A percentile compares a stretch with the other conserved stretches of the same genome.
phyloP scores from a whole-genome alignment of 805 yeast species.

The Ogataea wickerhamii region DNA sequence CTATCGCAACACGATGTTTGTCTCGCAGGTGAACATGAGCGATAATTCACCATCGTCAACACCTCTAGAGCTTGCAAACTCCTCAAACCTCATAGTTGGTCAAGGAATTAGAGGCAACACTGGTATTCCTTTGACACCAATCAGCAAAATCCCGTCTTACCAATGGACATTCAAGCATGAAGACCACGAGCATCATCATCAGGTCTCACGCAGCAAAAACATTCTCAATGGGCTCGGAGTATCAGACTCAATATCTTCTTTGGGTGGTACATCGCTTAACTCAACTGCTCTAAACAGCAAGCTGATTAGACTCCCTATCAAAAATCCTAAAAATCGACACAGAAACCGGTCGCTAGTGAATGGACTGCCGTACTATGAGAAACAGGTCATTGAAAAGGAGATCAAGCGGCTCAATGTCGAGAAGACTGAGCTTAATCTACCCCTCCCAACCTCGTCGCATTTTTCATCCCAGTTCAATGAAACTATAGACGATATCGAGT shows the following conservation, averaged over 20 bases:
- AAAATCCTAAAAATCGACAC: constrained; percentile 13
- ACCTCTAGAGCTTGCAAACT: constrained; percentile 14
- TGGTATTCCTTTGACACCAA: constrained; percentile 31
- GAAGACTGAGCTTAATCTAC: constrained; percentile 28
- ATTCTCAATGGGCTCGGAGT: constrained; percentile 25
- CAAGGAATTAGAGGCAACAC: constrained; percentile 33
- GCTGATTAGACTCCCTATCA: constrained; percentile 28
- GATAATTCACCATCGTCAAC: constrained; percentile 19
- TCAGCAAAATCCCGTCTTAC: constrained; percentile 33
- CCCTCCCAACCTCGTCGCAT: constrained; percentile 27
- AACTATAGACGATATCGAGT: constrained; percentile 44
- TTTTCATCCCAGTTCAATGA: constrained; percentile 28
- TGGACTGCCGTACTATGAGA: constrained; percentile 44
- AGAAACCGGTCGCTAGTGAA: constrained; percentile 25
- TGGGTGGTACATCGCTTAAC: constrained; percentile 25
- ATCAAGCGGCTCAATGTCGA: constrained; percentile 23
- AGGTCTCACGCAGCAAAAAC: constrained; percentile 22
- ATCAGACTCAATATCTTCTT: constrained; percentile 23
- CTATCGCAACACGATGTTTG: constrained; percentile 24
- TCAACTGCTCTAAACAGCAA: constrained; percentile 26
- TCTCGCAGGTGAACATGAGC: constrained; percentile 19
- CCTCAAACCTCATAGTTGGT: constrained; percentile 28
- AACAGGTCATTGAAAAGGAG: constrained; percentile 22
- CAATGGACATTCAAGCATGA: constrained; percentile 32
- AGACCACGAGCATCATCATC: constrained; percentile 22